Base-by-base conservation (phyloP, 345 rosid species). In the Citrus maxima region DNA sequence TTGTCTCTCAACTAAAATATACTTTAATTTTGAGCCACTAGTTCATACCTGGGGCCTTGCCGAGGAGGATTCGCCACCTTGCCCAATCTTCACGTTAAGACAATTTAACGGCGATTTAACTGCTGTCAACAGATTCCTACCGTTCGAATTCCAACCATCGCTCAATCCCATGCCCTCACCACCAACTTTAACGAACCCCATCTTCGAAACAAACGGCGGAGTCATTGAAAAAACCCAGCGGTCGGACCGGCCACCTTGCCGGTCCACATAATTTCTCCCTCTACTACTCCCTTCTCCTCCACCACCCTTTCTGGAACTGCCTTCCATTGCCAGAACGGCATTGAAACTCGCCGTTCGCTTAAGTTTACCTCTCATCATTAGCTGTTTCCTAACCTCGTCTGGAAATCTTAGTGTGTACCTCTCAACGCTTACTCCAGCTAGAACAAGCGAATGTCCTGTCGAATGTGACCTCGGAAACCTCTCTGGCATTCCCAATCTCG, bases 401-500 rank as follows among this genome's bases (percentile, higher is more conserved):
- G 93, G 88, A 73, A 90, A 82, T 69, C 84, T 84, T n/a, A 90
- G 78, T 6, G 90, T 87, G 58, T 79, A 85, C 75, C 85, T 86
- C 62, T 88, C 91, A 4, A 71, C 24, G 21, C 60, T 80, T 60
- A 68, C 84, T 42, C 85, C 67, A 1, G 78, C 56, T 63, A 76
- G 82, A 34, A 42, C 86, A 14, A 88, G 77, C 61, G 89, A 90
- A 78, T 90, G 93, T 7, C 91, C 91, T 18, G 90, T 90, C 30
- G 91, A 88, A 55, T 90, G 86, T 42, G 90, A 90, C 60, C 87
- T 80, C 14, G 89, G 85, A 66, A 87, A 85, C 80, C 77, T 86
- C 14, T 84, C 80, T 21, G 67, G 7, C 30, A 79, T 77, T 63
- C 73, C 67, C 4, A 38, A 30, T 56, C 74, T 78, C 85, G 56